Evolutionary conservation across 139 green algal species (phyloP).

Genomic region (Pleodorina starrii): DNA sequence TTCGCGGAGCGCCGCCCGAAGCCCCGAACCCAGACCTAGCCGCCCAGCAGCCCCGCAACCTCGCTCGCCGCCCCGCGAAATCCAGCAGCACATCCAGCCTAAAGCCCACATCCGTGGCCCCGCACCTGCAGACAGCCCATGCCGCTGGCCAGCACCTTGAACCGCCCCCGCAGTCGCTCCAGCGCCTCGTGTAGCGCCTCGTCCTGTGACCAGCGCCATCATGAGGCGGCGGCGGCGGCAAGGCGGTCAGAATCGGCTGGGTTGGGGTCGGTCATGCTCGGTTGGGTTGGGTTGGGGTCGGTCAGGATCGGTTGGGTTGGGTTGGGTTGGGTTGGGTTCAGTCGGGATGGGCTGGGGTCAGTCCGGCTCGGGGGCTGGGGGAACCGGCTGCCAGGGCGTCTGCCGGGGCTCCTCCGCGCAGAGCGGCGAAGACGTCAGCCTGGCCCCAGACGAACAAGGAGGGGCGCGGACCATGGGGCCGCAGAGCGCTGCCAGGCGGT

Average conservation of each 20-base stretch:
- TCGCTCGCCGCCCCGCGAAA: not conserved
- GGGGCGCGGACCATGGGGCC: not conserved
- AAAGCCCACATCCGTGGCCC: not conserved
- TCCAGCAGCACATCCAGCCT: not conserved
- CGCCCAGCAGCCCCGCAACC: too few species aligned
- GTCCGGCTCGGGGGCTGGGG: too few species aligned
- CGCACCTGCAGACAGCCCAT: constrained; percentile 63
- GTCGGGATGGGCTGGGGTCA: too few species aligned
- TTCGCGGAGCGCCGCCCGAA: too few species aligned
- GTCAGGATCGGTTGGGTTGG: too few species aligned
- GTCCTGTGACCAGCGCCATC: constrained; percentile 62
- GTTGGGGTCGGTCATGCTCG: not conserved
- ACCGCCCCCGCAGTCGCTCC: constrained; percentile 72
- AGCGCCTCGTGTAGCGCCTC: constrained; percentile 76
- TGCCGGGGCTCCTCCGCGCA: too few species aligned
- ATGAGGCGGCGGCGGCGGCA: not conserved
- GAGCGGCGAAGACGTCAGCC: not conserved
- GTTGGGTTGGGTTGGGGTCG: not conserved
- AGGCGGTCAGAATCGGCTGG: not conserved
- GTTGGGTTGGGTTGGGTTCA: too few species aligned
- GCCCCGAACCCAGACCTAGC: too few species aligned
- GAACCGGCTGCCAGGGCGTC: too few species aligned
- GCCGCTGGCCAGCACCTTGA: constrained; percentile 73
- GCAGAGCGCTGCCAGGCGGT: not conserved
- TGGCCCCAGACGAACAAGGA: not conserved